phyloP scores from a whole-genome alignment of 2,329 filamentous ascomycete species.

The Furcasterigmium sp. region DNA sequence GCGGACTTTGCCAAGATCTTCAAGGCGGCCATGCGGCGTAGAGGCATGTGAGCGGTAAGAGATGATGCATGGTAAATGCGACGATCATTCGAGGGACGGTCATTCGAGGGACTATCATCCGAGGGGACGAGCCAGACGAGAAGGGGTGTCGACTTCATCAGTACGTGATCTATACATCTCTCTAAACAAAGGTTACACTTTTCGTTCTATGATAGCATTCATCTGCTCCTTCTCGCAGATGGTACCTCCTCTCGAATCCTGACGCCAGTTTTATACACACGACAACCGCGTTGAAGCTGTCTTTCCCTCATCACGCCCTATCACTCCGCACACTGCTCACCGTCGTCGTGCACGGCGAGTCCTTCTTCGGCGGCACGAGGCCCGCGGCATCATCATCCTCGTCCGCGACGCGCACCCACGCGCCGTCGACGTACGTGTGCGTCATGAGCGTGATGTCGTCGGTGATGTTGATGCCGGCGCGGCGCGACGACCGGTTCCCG shows the following conservation, averaged over 20 bases:
- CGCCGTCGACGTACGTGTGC: conserved; percentile 3
- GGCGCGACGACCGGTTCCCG: conserved; percentile 1
- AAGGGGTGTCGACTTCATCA: too few relatives aligned
- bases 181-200: too few relatives aligned
- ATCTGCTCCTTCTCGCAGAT: too few relatives aligned
- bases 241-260: too few relatives aligned
- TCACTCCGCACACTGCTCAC: conserved; percentile 1
- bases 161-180: too few relatives aligned
- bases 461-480: conserved; percentile 3
- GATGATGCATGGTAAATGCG: too few relatives aligned
- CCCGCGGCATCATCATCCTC: conserved; percentile 4
- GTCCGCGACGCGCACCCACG: conserved; percentile 4
- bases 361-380: neutral
- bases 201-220: too few relatives aligned
- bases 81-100: too few relatives aligned
- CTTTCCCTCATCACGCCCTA: neutral
- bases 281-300: too few relatives aligned
- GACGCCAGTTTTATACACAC: too few relatives aligned
- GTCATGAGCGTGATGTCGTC: conserved; percentile 5
- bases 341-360: neutral
- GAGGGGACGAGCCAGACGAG: too few relatives aligned
- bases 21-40: conserved; percentile 8
- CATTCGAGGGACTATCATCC: too few relatives aligned
- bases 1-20: conserved; percentile 9
- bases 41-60: conserved; percentile 4